Base-by-base conservation (phyloP, 768 basidiomycete species). In the Galerina marginata region DNA sequence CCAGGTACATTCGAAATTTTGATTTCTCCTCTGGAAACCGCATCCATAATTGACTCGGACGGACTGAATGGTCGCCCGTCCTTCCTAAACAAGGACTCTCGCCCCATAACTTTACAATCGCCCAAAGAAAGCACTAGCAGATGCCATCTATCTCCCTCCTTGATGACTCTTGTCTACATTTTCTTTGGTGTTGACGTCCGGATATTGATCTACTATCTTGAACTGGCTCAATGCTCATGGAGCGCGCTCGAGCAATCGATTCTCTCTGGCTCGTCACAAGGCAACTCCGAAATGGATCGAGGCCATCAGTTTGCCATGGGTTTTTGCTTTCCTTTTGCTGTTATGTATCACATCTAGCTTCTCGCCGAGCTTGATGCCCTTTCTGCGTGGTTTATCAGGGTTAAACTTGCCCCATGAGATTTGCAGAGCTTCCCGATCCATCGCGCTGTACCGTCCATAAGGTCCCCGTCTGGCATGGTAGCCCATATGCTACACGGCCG, bases 61-160 rank as follows among this genome's bases (percentile, higher is more conserved):
- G 29, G 48, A 49, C 14, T 7, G 15, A 43, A 20, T 43, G 42
- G 46, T 47, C 46, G 46, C 26, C 10, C n/a, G 20, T 42, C 29
- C 42, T 56, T 46, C 55, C 55, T 33, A 57, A 57, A 57, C 46
- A n/a, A 50, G 56, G 11, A 48, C 37, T 29, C 47, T 48, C 49
- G 23, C 56, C 47, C 56, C 56, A 57, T 49, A 48, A n/a, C 56
- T 57, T 57, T 49, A 20, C 36, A 42, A 26, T 9, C 39, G 25
- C 48, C 56, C 56, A 59, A 52, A 58, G 58, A 58, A 52, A 59
- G 40, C 14, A 45, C 50, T 16, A 39, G 33, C 38, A 26, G 50
- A 46, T 53, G 44, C n/a, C 29, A 51, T 44, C 53, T 54, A 54
- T 54, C 53, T 44, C 53, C 51, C 53, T 43, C 44, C 10, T 53